phyloP scores from a whole-genome alignment of 1,284 basidiomycete genomes.

The Cerioporus squamosus region DNA sequence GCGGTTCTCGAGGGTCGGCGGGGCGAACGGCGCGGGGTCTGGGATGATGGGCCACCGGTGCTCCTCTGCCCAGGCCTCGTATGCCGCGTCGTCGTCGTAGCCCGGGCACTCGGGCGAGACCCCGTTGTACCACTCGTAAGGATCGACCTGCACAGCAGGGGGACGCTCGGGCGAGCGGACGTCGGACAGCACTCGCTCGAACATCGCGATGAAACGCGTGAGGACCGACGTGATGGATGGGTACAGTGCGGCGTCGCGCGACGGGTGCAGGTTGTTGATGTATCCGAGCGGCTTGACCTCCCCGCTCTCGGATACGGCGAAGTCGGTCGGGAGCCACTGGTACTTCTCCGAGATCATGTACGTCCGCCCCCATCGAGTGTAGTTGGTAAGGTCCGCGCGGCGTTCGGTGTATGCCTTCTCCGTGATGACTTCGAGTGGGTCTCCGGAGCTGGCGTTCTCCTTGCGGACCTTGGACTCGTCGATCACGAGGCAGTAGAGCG shows the following conservation, averaged over 20 bases:
- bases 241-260: background rate
- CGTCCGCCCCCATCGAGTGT: background rate
- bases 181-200: slow-evolving; percentile 10
- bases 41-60: slow-evolving; percentile 4
- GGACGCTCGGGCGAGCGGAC: background rate
- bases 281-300: slow-evolving; percentile 2
- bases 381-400: background rate
- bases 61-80: background rate
- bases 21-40: slow-evolving; percentile 5
- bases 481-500: slow-evolving; percentile 1
- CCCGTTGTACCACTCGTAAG: background rate
- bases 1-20: background rate
- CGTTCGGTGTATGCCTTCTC: background rate
- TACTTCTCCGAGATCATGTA: background rate
- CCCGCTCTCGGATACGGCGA: slow-evolving; percentile 2
- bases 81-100: background rate
- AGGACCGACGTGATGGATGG: slow-evolving; percentile 2
- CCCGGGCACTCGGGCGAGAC: background rate
- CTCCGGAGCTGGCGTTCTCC: background rate
- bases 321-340: slow-evolving; percentile 16
- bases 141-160: background rate
- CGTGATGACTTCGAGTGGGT: background rate
- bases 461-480: background rate
- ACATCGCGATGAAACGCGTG: slow-evolving; percentile 7
- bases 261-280: slow-evolving; percentile 14